A percentile compares a stretch with the other conserved stretches of the same genome.
phyloP scores from a whole-genome alignment of 805 yeast genomes.

The Zygosaccharomyces siamensis region DNA sequence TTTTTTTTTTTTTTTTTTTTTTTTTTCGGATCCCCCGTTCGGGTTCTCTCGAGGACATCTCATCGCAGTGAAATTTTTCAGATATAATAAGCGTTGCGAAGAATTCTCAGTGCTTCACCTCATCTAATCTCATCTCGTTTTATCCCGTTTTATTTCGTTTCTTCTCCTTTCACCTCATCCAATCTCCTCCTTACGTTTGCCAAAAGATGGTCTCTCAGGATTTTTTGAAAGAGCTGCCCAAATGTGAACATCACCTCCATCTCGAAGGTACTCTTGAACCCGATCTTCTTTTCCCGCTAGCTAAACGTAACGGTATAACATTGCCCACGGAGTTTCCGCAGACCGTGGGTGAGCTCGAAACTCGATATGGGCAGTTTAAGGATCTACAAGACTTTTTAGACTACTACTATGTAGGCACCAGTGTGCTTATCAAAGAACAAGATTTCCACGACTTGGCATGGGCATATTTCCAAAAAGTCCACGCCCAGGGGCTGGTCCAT shows the following conservation, averaged over 20 bases:
- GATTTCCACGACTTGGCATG: constrained; percentile 79
- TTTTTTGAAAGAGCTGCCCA: constrained; percentile 68
- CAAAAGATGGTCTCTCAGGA: constrained; percentile 18
- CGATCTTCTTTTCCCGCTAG: constrained; percentile 62
- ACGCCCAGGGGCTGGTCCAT: constrained; percentile 56
- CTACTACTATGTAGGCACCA: constrained; percentile 76
- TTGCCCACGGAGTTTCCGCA: constrained; percentile 63
- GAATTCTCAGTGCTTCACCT: background rate
- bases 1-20: background rate
- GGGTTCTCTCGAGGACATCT: background rate
- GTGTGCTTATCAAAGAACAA: constrained; percentile 60
- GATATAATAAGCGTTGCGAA: background rate
- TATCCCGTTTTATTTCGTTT: no score
- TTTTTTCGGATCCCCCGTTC: background rate
- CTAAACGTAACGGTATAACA: constrained; percentile 54
- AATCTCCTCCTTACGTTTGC: no score
- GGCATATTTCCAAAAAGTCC: constrained; percentile 60
- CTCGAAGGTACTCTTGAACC: constrained; percentile 81
- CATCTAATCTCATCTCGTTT: background rate
- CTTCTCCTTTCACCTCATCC: no score
- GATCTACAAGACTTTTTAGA: constrained; percentile 75
- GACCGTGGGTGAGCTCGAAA: constrained; percentile 51
- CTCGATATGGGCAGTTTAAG: constrained; percentile 55
- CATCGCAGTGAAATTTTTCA: constrained; percentile 3
- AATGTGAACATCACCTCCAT: constrained; percentile 85